Evolutionary conservation across 2,329 filamentous ascomycete species (phyloP), one percentile per base, ranked within the genome.

Genomic region (Sordariomycetes sp.): DNA sequence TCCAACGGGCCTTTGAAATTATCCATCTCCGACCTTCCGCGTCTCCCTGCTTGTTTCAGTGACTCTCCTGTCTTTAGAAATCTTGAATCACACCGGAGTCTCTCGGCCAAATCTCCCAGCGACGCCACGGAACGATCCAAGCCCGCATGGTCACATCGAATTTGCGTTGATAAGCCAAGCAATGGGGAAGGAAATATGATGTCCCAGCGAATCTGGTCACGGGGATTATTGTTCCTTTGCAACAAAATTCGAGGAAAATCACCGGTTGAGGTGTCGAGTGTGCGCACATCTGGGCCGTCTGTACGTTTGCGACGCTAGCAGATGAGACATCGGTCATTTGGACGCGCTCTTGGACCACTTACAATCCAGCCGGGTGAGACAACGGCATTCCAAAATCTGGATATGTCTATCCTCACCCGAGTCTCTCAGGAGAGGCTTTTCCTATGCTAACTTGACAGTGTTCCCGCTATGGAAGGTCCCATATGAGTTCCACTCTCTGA

Each of bases 71-170:
- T 36, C 52, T 55, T 50, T 12, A 24, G 12, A 25, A 28, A 24
- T 48, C 3, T 22, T 56, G 45, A 34, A 22, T 15, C 12, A 24
- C 12, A 3, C 22, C 53, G 34, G 53, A 22, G 17, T 22, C 32
- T 54, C 34, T 56, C 54, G 54, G 54, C 54, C 54, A 56, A 56
- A 56, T 56, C 54, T 56, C 54, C 54, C 24, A 15, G 54, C 17
- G 12, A 35, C 54, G 39, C 39, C 42, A 34, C 35, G 45, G 36
- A 45, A 45, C 22, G 1, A 45, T 17, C n/a, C 8, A n/a, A n/a
- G 24, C 24, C 45, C 20, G 24, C n/a, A 45, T n/a, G 15, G 7
- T 15, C 15, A 45, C 7, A 2, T n/a, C 39, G 39, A 17, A n/a
- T 15, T 17, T 17, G 39, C n/a, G 15, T n/a, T 17, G n/a, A n/a